phyloP scores from a whole-genome alignment of 768 basidiomycete species.

The Peribolospora kevripleyi region DNA sequence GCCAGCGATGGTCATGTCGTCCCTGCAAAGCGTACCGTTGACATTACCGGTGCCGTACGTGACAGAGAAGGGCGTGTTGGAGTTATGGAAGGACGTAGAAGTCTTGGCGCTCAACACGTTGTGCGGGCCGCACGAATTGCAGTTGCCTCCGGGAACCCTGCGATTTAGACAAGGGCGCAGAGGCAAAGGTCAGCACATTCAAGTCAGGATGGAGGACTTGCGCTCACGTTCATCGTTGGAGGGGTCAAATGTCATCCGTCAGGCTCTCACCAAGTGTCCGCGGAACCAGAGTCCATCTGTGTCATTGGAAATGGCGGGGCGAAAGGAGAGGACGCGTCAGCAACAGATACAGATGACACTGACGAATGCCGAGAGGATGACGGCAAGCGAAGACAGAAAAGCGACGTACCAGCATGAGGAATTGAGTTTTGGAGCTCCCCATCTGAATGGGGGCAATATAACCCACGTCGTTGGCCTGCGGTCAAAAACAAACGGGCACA shows the following conservation, averaged over 20 bases:
- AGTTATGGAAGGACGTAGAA: slow-evolving; percentile 39
- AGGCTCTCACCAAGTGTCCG: slow-evolving; percentile 21
- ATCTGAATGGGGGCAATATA: slow-evolving; percentile 30
- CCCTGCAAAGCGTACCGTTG: slow-evolving; percentile 36
- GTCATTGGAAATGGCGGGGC: slow-evolving; percentile 28
- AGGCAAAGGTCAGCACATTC: background rate
- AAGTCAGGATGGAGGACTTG: background rate
- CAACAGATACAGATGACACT: too few relatives aligned
- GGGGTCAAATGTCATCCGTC: slow-evolving; percentile 1
- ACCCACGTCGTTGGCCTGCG: slow-evolving; percentile 1
- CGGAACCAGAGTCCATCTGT: slow-evolving; percentile 46
- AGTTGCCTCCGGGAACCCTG: background rate
- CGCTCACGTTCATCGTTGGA: slow-evolving; percentile 1
- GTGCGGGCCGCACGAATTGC: slow-evolving; percentile 29
- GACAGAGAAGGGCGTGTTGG: slow-evolving; percentile 30
- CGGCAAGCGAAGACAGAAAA: too few relatives aligned
- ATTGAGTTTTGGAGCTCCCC: slow-evolving; percentile 24
- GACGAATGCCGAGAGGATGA: too few relatives aligned
- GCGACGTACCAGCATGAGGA: too few relatives aligned
- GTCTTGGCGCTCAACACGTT: slow-evolving; percentile 36
- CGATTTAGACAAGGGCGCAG: background rate
- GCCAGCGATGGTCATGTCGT: slow-evolving; percentile 40
- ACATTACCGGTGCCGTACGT: slow-evolving; percentile 30
- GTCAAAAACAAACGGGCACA: slow-evolving; percentile 4
- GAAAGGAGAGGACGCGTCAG: slow-evolving; percentile 16